These are phyloP conservation scores for Earliella scabrosa DNA, from an alignment of 1,284 basidiomycete genomes.

Conservation along the genomic window DNA sequence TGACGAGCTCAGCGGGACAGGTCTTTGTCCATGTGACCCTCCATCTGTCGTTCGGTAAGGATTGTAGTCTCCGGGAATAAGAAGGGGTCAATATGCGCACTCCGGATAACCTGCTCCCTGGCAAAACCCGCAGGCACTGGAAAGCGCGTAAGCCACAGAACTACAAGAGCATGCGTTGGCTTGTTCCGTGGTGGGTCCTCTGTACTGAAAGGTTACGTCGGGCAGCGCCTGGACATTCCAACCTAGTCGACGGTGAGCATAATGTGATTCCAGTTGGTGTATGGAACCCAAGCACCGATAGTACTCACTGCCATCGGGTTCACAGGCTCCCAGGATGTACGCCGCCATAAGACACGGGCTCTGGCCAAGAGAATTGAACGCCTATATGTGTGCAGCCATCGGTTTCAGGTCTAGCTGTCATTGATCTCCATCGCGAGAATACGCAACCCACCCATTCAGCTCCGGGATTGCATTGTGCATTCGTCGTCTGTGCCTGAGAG, in stretches of 20 bases:
- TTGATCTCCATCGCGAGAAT: neutral
- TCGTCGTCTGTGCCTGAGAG: neutral
- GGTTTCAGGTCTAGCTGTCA: neutral
- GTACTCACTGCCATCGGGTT: slow-evolving; percentile 36
- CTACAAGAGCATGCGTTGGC: slow-evolving; percentile 42
- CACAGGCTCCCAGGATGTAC: slow-evolving; percentile 43
- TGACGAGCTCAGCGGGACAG: neutral
- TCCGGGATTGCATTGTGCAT: slow-evolving; percentile 3
- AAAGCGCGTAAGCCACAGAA: slow-evolving; percentile 43
- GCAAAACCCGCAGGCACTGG: slow-evolving; percentile 46
- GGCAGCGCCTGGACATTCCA: neutral
- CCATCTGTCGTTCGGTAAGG: slow-evolving; percentile 26
- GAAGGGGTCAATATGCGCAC: neutral
- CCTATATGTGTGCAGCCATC: slow-evolving; percentile 21
- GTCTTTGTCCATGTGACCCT: slow-evolving; percentile 14
- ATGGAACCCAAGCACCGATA: neutral
- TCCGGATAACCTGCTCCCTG: slow-evolving; percentile 35
- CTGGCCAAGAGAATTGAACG: slow-evolving; percentile 37
- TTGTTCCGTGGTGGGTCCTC: slow-evolving; percentile 1
- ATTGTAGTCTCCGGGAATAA: neutral
- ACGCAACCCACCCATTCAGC: neutral
- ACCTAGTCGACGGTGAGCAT: neutral
- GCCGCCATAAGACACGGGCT: slow-evolving; percentile 50
- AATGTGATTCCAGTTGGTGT: too few relatives aligned
- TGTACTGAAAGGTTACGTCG: slow-evolving; percentile 15